A percentile compares a stretch with the other conserved stretches of the same genome.
These are phyloP conservation scores for Globisporangium uncinulatum DNA, from an alignment of 352 stramenopile genomes.

Conservation along the genomic window DNA sequence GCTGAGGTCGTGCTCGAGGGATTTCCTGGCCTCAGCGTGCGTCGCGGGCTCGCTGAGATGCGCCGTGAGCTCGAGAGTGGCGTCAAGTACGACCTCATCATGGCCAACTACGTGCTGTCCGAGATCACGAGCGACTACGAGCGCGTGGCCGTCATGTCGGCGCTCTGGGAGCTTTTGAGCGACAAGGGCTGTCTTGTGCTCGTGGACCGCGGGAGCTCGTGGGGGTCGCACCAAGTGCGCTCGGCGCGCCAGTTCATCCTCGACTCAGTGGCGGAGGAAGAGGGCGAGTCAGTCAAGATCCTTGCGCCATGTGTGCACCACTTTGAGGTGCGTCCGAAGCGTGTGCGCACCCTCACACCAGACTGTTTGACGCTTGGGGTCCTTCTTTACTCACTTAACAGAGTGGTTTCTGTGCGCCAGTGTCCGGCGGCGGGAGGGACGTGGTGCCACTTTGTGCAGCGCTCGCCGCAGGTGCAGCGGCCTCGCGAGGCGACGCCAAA, in stretches of 20 bases:
- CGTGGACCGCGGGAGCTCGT: slow-evolving; percentile 75
- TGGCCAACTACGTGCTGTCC: slow-evolving; percentile 68
- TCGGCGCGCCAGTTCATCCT: slow-evolving; percentile 84
- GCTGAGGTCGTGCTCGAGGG: slow-evolving; percentile 62
- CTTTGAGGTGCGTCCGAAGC: slow-evolving; percentile 34
- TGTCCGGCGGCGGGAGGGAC: slow-evolving; percentile 64
- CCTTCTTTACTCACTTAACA: background rate
- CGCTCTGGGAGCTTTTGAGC: slow-evolving; percentile 74
- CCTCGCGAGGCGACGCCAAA: slow-evolving; percentile 69
- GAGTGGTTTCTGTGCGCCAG: slow-evolving; percentile 15
- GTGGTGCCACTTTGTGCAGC: slow-evolving; percentile 87
- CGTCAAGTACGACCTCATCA: slow-evolving; percentile 73
- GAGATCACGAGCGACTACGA: slow-evolving; percentile 85
- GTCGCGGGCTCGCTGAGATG: slow-evolving; percentile 66
- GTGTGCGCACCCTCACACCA: background rate
- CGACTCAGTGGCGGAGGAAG: slow-evolving; percentile 50
- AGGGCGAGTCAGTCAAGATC: slow-evolving; percentile 29
- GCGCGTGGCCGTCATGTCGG: slow-evolving; percentile 67
- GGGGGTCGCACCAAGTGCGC: slow-evolving; percentile 77
- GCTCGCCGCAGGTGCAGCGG: slow-evolving; percentile 62
- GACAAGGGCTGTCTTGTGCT: slow-evolving; percentile 69
- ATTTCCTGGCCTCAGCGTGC: slow-evolving; percentile 70
- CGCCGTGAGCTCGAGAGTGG: slow-evolving; percentile 65
- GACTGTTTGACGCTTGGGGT: no score
- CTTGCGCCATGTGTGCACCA: slow-evolving; percentile 75